These are phyloP conservation scores for Passiflora organensis DNA, from an alignment of 345 rosid species.

Conservation along the genomic window DNA sequence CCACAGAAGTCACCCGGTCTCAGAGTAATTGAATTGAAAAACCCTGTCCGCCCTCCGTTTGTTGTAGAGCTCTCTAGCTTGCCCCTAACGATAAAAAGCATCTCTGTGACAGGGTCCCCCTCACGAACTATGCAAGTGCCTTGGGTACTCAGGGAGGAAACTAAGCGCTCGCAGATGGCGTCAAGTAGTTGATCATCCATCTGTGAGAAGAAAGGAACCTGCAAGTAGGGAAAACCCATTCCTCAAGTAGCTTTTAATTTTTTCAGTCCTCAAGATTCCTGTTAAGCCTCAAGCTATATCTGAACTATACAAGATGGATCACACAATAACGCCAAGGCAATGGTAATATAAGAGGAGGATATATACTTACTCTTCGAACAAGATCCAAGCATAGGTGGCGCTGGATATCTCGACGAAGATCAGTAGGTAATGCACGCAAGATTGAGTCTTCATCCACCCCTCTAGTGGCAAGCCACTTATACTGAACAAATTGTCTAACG, in stretches of 20 bases:
- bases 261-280: too few relatives aligned
- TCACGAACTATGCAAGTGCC: conserved; percentile 83
- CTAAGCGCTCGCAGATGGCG: conserved; percentile 87
- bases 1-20: conserved; percentile 94
- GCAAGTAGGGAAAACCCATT: conserved; percentile 9
- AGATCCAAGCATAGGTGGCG: conserved; percentile 53
- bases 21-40: conserved; percentile 74
- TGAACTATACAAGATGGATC: too few relatives aligned
- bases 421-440: conserved; percentile 36
- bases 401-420: conserved; percentile 48
- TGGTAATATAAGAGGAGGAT: not conserved
- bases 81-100: conserved; percentile 88
- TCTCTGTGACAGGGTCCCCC: conserved; percentile 87
- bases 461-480: conserved; percentile 50
- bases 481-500: conserved; percentile 41
- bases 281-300: too few relatives aligned
- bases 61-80: conserved; percentile 87
- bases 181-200: conserved; percentile 96
- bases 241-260: too few relatives aligned
- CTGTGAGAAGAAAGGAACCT: conserved; percentile 93
- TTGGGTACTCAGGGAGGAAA: conserved; percentile 74
- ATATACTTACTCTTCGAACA: conserved; percentile 40
- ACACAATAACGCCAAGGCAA: too few relatives aligned
- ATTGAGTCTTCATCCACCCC: conserved; percentile 54
- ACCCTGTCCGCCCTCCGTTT: conserved; percentile 89